phyloP scores from a whole-genome alignment of 2,329 filamentous ascomycete genomes.

The Fusarium sacchari region DNA sequence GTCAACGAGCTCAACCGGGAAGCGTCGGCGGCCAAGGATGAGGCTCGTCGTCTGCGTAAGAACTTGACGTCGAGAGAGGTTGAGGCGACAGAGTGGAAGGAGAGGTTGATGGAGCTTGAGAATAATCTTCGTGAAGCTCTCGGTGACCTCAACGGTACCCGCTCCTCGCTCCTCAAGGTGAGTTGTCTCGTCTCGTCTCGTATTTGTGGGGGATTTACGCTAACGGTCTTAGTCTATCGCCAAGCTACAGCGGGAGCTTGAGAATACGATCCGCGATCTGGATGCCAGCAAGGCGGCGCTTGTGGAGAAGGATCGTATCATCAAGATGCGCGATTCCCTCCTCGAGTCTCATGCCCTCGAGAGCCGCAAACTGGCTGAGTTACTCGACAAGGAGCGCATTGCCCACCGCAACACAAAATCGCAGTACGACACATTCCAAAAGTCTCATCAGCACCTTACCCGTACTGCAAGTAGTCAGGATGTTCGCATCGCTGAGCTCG shows the following conservation, averaged over 20 bases:
- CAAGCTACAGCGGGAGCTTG: constrained; percentile 88
- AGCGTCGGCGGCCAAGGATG: constrained; percentile 83
- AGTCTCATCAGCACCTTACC: constrained; percentile 87
- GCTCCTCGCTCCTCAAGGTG: constrained; percentile 85
- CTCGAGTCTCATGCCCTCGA: constrained; percentile 91
- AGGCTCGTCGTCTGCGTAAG: constrained; percentile 83
- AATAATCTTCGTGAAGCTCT: constrained; percentile 86
- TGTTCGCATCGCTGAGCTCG: constrained; percentile 84
- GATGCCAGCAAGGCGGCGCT: constrained; percentile 80
- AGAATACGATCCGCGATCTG: constrained; percentile 83
- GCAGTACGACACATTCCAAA: constrained; percentile 87
- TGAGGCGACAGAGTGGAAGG: constrained; percentile 91
- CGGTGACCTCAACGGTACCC: constrained; percentile 86
- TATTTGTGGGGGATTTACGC: not conserved
- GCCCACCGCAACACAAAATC: constrained; percentile 86
- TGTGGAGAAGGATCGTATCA: constrained; percentile 88
- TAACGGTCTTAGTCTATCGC: constrained; percentile 73
- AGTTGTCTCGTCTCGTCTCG: constrained; percentile 28
- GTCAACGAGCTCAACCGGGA: constrained; percentile 93
- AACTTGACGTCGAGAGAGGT: constrained; percentile 84
- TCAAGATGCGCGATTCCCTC: constrained; percentile 88
- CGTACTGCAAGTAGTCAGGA: constrained; percentile 88
- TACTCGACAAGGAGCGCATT: constrained; percentile 90
- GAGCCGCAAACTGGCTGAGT: constrained; percentile 82
- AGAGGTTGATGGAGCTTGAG: constrained; percentile 89